These are phyloP conservation scores for Oxyria digyna DNA, from an alignment of 148 eudicot genomes.

Conservation along the genomic window DNA sequence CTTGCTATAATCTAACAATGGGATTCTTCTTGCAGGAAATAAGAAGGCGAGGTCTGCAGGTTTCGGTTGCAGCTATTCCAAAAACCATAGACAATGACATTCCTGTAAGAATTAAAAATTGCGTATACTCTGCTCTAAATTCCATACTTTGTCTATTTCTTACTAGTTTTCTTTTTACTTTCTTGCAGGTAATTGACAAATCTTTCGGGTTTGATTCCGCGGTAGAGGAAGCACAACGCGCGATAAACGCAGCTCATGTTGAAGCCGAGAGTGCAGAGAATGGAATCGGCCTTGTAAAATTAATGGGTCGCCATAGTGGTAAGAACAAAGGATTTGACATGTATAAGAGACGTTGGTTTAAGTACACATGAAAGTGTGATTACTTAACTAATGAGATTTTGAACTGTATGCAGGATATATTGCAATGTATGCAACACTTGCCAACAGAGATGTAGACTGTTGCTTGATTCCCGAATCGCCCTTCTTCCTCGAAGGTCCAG, in stretches of 20 bases:
- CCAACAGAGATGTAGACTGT: constrained; percentile 92
- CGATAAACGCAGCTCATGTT: constrained; percentile 6
- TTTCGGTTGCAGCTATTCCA: constrained; percentile 71
- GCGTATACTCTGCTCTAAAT: not conserved
- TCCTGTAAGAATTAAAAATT: constrained; percentile 49
- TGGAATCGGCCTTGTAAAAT: constrained; percentile 1
- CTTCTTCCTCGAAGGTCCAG: constrained; percentile 75
- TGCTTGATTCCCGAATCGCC: constrained; percentile 93
- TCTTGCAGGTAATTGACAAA: constrained; percentile 63
- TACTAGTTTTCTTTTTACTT: not conserved
- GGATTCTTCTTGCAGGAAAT: constrained; percentile 39
- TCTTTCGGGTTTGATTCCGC: constrained; percentile 93
- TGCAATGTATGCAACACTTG: constrained; percentile 92
- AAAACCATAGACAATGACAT: constrained; percentile 91
- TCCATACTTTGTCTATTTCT: not conserved
- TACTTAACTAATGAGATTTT: no score
- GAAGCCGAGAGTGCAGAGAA: constrained; percentile 8
- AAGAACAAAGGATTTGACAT: no score
- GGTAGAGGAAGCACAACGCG: constrained; percentile 88
- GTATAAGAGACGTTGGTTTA: no score
- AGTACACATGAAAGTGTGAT: no score
- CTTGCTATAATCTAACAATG: not conserved
- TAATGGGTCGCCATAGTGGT: constrained; percentile 10
- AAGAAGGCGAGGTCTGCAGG: constrained; percentile 70
- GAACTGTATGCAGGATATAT: constrained; percentile 49